Evolutionary conservation across 2,329 filamentous ascomycete genomes (phyloP).

Genomic region (Hypocreales sp.): DNA sequence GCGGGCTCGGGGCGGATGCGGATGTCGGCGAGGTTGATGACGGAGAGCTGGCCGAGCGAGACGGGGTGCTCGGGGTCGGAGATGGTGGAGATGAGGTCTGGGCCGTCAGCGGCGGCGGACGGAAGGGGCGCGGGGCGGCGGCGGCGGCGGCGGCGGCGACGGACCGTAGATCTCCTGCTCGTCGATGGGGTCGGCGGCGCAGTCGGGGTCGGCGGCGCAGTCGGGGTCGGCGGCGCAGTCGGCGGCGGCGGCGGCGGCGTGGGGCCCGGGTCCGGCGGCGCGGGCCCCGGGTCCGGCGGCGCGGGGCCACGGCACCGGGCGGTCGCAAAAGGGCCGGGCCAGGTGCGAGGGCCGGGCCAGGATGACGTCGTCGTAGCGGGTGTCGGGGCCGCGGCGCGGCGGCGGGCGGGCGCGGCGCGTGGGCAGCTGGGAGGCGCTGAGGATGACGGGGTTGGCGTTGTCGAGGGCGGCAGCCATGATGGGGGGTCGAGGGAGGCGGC

Average conservation of each 20-base stretch:
- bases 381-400: conserved; percentile 29
- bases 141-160: background rate
- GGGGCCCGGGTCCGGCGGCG: no score
- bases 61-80: conserved; percentile 94
- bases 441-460: conserved; percentile 87
- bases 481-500: background rate
- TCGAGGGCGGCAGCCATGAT: conserved; percentile 24
- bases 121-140: no score
- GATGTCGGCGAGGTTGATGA: conserved; percentile 94
- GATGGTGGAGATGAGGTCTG: conserved; percentile 87
- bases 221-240: background rate
- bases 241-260: conserved; percentile 29
- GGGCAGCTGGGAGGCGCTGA: conserved; percentile 77
- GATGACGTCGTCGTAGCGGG: conserved; percentile 30
- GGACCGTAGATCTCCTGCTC: conserved; percentile 90
- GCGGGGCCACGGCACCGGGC: conserved; percentile 18
- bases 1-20: conserved; percentile 40
- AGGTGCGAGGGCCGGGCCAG: conserved; percentile 29
- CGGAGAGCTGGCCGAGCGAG: conserved; percentile 80
- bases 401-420: conserved; percentile 45
- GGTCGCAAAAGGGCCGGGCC: conserved; percentile 21
- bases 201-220: conserved; percentile 40
- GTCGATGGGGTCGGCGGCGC: conserved; percentile 70
- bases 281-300: no score
- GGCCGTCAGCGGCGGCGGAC: no score